Evolutionary conservation across 768 basidiomycete species (phyloP).

Genomic region (Sporobolomyces pararoseus): DNA sequence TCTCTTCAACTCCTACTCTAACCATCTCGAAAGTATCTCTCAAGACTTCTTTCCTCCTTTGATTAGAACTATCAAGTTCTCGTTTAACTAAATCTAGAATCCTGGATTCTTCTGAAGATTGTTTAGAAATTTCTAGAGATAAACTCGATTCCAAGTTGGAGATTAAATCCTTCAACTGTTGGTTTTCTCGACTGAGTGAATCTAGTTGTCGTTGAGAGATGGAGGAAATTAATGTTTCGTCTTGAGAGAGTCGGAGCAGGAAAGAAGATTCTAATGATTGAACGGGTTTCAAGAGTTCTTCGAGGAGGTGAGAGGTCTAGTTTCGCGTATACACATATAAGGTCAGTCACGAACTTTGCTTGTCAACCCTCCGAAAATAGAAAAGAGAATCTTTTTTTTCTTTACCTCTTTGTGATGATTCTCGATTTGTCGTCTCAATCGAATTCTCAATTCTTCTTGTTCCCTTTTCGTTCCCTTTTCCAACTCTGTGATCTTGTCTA

Average conservation of each 20-base stretch:
- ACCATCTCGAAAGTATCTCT: background rate
- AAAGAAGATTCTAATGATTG: background rate
- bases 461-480: background rate
- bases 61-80: conserved; percentile 3
- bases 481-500: background rate
- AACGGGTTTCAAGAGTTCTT: background rate
- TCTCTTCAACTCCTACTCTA: background rate
- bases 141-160: background rate
- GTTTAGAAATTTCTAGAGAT: no score
- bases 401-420: background rate
- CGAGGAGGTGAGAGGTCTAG: background rate
- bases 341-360: background rate
- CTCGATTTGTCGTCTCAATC: background rate
- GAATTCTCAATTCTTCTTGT: background rate
- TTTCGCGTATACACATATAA: background rate
- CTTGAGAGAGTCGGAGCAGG: background rate
- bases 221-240: background rate
- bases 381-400: background rate
- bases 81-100: background rate
- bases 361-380: no score
- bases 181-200: conserved; percentile 11
- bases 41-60: background rate
- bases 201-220: background rate
- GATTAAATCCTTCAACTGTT: background rate
- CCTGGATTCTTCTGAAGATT: background rate